Conservation (phyloP, 1,139 yeast species). For the Blastobotrys buckinghamii region DNA sequence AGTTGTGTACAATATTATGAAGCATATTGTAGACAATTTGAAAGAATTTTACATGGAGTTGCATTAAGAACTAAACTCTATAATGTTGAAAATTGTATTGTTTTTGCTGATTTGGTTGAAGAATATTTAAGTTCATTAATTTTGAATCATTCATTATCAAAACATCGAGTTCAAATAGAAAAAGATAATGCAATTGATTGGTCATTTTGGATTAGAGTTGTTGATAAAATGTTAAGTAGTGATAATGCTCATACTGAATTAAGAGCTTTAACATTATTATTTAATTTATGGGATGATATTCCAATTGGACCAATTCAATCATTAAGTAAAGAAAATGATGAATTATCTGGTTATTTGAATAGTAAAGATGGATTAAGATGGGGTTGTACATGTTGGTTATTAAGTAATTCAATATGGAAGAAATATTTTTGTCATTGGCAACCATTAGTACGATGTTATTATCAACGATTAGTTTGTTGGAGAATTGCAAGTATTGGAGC, state of each 20-base stretch:
- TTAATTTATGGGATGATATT: conserved; percentile 70
- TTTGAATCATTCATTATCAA: conserved; percentile 23
- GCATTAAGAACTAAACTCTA: conserved; percentile 34
- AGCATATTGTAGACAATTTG: conserved; percentile 33
- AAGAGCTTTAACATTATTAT: conserved; percentile 59
- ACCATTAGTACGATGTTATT: conserved; percentile 67
- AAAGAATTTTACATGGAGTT: conserved; percentile 33
- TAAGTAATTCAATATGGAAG: conserved; percentile 45
- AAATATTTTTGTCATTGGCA: conserved; percentile 71
- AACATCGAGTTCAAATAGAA: conserved; percentile 24
- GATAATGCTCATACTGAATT: conserved; percentile 59
- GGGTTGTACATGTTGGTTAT: conserved; percentile 50
- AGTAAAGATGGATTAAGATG: conserved; percentile 35
- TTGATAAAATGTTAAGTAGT: conserved; percentile 52
- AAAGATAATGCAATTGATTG: conserved; percentile 46
- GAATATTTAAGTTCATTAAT: conserved; percentile 33
- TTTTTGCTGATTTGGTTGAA: conserved; percentile 43
- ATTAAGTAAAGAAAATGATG: conserved; percentile 31
- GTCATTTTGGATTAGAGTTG: conserved; percentile 69
- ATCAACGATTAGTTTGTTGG: conserved; percentile 64
- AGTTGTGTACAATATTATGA: conserved; percentile 29
- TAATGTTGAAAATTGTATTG: conserved; percentile 42
- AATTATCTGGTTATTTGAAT: conserved; percentile 31
- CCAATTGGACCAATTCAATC: conserved; percentile 34
- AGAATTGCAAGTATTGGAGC: conserved; percentile 44